Conservation (phyloP, 2,329 filamentous ascomycete species). For the Knoxdaviesia capensis region DNA sequence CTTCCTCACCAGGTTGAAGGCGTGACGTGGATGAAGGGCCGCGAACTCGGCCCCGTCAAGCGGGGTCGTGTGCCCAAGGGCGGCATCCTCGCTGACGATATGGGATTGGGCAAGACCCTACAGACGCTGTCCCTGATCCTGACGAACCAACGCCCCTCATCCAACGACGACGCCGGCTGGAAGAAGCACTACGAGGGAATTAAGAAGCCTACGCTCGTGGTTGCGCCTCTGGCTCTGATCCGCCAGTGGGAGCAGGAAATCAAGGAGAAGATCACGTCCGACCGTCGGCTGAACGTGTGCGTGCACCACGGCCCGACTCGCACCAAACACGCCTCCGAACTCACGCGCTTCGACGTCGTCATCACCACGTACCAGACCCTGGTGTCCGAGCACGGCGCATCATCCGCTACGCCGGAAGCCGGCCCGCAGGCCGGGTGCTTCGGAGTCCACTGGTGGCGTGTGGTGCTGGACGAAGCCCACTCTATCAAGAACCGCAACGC, state of each 20-base stretch:
- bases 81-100: constrained; percentile 89
- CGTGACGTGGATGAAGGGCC: constrained; percentile 84
- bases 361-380: constrained; percentile 95
- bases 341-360: constrained; percentile 80
- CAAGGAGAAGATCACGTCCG: constrained; percentile 52
- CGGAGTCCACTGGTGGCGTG: constrained; percentile 81
- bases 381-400: constrained; percentile 68
- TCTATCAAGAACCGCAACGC: constrained; percentile 97
- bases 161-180: constrained; percentile 34
- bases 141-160: constrained; percentile 49
- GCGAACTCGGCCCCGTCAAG: constrained; percentile 73
- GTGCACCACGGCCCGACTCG: constrained; percentile 82
- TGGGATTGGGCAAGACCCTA: constrained; percentile 92
- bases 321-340: constrained; percentile 55
- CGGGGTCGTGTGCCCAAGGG: constrained; percentile 69
- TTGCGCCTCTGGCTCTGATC: constrained; percentile 84
- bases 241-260: constrained; percentile 96
- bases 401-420: constrained; percentile 34
- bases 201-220: constrained; percentile 68
- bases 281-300: constrained; percentile 56
- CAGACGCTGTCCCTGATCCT: constrained; percentile 83
- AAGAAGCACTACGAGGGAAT: constrained; percentile 50
- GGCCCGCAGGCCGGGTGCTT: constrained; percentile 65
- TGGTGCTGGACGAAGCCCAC: constrained; percentile 91
- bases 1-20: constrained; percentile 89